Percentiles rank a stretch among this genome's conserved stretches.
Evolutionary conservation across 2,329 filamentous ascomycete genomes (phyloP).

Genomic region (Cladosporium sp.): DNA sequence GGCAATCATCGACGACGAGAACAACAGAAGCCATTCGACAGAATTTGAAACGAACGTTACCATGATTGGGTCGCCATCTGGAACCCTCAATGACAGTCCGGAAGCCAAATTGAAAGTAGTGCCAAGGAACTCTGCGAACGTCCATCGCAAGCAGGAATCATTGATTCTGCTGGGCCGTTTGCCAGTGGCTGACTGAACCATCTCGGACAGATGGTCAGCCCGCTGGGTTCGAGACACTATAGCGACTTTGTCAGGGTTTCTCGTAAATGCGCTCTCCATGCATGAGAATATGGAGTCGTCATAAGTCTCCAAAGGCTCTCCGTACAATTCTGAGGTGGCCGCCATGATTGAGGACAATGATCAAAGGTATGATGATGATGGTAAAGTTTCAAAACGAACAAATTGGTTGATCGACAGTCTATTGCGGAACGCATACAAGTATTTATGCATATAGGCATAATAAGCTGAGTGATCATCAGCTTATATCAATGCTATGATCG

Average conservation of each 20-base stretch:
- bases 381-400: neutral
- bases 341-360: neutral
- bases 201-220: neutral
- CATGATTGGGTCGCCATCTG: constrained; percentile 15
- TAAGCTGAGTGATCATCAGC: neutral
- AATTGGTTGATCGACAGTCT: neutral
- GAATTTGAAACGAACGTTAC: constrained; percentile 18
- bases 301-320: neutral
- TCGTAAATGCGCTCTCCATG: neutral
- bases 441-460: neutral
- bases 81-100: constrained; percentile 9
- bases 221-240: neutral
- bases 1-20: constrained; percentile 14
- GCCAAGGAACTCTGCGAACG: constrained; percentile 15
- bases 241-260: neutral
- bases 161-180: neutral
- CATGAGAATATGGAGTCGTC: neutral
- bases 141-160: constrained; percentile 14
- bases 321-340: neutral
- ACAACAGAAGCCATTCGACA: constrained; percentile 16
- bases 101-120: constrained; percentile 13
- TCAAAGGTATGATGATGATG: too few relatives aligned
- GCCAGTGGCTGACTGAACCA: neutral
- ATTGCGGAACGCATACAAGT: neutral
- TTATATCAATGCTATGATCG: neutral